phyloP scores from a whole-genome alignment of 2,329 filamentous ascomycete genomes.

The Nemania sp. region DNA sequence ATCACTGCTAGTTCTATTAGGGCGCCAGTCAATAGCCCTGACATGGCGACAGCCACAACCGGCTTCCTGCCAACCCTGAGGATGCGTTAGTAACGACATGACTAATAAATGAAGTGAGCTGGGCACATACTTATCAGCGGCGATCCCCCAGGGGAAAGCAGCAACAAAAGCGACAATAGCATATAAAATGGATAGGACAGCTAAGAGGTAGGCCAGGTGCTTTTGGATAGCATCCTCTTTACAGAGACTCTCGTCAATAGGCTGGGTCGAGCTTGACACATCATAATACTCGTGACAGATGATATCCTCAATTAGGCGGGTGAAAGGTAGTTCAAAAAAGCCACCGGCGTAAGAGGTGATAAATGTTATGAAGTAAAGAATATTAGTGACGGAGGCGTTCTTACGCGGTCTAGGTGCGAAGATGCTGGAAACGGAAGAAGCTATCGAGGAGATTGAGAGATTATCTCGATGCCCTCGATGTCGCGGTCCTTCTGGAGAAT shows the following conservation, averaged over 20 bases:
- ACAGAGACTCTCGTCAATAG: constrained; percentile 54
- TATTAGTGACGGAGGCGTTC: constrained; percentile 44
- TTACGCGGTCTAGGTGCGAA: constrained; percentile 45
- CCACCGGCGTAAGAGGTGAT: constrained; percentile 48
- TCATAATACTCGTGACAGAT: constrained; percentile 55
- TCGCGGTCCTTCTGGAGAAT: constrained; percentile 38
- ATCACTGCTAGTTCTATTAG: constrained; percentile 50
- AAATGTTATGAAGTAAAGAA: constrained; percentile 52
- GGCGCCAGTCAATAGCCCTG: constrained; percentile 47
- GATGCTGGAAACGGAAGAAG: constrained; percentile 38
- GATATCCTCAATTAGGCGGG: constrained; percentile 55
- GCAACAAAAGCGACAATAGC: constrained; percentile 52
- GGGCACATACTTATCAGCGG: constrained; percentile 46
- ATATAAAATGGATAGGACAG: constrained; percentile 47
- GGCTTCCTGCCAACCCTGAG: constrained; percentile 53
- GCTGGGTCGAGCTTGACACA: constrained; percentile 6
- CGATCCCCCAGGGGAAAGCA: constrained; percentile 56
- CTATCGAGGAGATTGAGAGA: constrained; percentile 45
- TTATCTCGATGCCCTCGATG: constrained; percentile 33
- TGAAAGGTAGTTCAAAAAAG: constrained; percentile 51
- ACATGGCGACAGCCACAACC: constrained; percentile 51
- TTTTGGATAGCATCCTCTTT: constrained; percentile 53
- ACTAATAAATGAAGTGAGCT: not conserved
- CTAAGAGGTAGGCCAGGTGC: constrained; percentile 53
- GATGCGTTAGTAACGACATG: not conserved